Conservation (phyloP, 768 basidiomycete species). For the Leucocoprinus leucothites region DNA sequence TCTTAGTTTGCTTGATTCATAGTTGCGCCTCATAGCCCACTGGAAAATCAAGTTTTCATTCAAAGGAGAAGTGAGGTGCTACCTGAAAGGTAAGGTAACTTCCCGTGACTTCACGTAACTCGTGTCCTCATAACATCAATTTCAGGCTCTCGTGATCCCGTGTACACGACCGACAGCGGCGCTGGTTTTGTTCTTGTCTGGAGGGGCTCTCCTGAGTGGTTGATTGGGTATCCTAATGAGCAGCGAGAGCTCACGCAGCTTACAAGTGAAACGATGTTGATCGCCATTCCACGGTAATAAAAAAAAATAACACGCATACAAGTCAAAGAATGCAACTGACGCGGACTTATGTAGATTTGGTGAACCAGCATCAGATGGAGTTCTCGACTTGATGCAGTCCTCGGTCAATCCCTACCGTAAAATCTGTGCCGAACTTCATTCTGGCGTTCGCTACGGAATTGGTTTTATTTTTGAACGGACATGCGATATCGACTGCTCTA, state of each 20-base stretch:
- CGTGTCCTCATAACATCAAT: conserved; percentile 3
- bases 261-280: conserved; percentile 71
- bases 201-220: conserved; percentile 70
- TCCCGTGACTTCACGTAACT: neutral
- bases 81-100: conserved; percentile 73
- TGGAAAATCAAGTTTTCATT: conserved; percentile 75
- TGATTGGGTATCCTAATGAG: conserved; percentile 66
- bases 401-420: conserved; percentile 47
- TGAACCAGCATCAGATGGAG: conserved; percentile 20
- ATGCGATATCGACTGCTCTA: conserved; percentile 65
- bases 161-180: conserved; percentile 62
- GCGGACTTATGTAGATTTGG: conserved; percentile 6
- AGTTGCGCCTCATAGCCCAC: conserved; percentile 80
- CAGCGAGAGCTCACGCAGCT: conserved; percentile 83
- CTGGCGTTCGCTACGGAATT: conserved; percentile 85
- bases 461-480: conserved; percentile 81
- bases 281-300: conserved; percentile 84
- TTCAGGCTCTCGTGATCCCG: conserved; percentile 80
- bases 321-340: neutral
- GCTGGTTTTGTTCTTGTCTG: conserved; percentile 88
- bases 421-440: conserved; percentile 77
- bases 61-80: conserved; percentile 65
- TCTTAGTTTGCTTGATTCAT: neutral
- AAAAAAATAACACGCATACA: neutral
- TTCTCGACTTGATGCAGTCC: conserved; percentile 20